Evolutionary conservation across 805 yeast species (phyloP).

Genomic region (Candida hungchunana): DNA sequence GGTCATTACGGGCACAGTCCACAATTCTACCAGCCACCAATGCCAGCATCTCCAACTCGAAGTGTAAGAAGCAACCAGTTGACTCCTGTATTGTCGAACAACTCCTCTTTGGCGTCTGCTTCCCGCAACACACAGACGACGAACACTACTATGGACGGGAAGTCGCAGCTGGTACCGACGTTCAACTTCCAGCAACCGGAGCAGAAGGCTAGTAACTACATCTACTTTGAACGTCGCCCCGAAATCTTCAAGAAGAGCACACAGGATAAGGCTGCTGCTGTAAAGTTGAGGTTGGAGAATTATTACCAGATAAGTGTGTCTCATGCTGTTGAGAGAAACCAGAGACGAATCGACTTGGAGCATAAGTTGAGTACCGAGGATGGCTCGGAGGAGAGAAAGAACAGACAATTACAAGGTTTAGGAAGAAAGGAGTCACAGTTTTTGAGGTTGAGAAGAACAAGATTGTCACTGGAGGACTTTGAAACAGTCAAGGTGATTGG

Average conservation of each 20-base stretch:
- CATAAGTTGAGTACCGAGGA: constrained; percentile 67
- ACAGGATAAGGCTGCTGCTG: constrained; percentile 37
- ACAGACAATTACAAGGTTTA: constrained; percentile 70
- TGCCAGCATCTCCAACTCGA: constrained; percentile 31
- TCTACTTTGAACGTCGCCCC: constrained; percentile 28
- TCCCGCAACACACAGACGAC: constrained; percentile 7
- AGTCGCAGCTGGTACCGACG: constrained; percentile 8
- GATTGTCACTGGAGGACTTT: constrained; percentile 90
- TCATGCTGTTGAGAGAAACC: constrained; percentile 91
- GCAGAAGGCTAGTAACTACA: constrained; percentile 18
- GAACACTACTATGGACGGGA: constrained; percentile 10
- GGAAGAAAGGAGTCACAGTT: constrained; percentile 89
- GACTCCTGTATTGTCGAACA: constrained; percentile 24
- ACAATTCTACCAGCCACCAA: constrained; percentile 27
- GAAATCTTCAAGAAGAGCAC: constrained; percentile 28
- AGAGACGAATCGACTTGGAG: constrained; percentile 82
- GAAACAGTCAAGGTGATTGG: constrained; percentile 98
- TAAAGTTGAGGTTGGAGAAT: constrained; percentile 74
- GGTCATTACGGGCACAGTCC: constrained; percentile 15
- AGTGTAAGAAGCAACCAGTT: constrained; percentile 26
- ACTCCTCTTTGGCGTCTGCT: constrained; percentile 21
- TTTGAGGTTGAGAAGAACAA: constrained; percentile 81
- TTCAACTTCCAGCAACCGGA: constrained; percentile 14
- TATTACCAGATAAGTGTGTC: constrained; percentile 92
- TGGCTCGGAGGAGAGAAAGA: constrained; percentile 64